A percentile compares a stretch with the other conserved stretches of the same genome.
phyloP scores from a whole-genome alignment of 805 yeast genomes.

The Cyberlindnera nakhonratchasimensis region DNA sequence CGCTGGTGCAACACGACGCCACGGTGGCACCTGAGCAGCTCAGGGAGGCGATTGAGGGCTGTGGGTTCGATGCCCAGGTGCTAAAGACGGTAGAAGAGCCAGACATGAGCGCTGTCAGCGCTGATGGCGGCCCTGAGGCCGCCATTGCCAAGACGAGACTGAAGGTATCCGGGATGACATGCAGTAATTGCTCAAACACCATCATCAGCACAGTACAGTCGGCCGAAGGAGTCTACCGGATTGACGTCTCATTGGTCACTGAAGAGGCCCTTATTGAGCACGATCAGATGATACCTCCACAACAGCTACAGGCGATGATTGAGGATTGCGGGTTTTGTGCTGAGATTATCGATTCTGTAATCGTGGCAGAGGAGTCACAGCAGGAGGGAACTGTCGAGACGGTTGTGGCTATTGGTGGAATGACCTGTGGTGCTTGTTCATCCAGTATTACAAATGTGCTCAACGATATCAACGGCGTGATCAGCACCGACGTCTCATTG shows the following conservation, averaged over 20 bases:
- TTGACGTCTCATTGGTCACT: conserved; percentile 68
- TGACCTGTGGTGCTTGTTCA: conserved; percentile 38
- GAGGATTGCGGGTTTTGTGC: conserved; percentile 79
- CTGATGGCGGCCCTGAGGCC: background rate
- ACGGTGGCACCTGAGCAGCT: conserved; percentile 32
- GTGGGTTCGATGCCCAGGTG: conserved; percentile 46
- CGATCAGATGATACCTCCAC: conserved; percentile 28
- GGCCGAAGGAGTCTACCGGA: conserved; percentile 39
- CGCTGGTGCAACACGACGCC: conserved; percentile 45
- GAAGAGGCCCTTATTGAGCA: conserved; percentile 66
- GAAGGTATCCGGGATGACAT: conserved; percentile 72
- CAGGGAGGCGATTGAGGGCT: conserved; percentile 58
- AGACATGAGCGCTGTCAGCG: no score
- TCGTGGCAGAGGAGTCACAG: background rate
- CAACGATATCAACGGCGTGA: conserved; percentile 47
- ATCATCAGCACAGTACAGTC: conserved; percentile 52
- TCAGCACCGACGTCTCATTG: conserved; percentile 59
- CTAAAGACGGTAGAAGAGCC: conserved; percentile 3
- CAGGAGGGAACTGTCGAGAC: conserved; percentile 16
- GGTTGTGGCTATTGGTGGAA: conserved; percentile 21
- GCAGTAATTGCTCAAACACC: conserved; percentile 75
- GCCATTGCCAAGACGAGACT: conserved; percentile 12
- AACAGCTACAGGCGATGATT: conserved; percentile 45
- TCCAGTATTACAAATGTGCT: conserved; percentile 60
- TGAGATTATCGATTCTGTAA: conserved; percentile 16